Conservation (phyloP, 345 rosid species). For the Gossypium rotundifolium region DNA sequence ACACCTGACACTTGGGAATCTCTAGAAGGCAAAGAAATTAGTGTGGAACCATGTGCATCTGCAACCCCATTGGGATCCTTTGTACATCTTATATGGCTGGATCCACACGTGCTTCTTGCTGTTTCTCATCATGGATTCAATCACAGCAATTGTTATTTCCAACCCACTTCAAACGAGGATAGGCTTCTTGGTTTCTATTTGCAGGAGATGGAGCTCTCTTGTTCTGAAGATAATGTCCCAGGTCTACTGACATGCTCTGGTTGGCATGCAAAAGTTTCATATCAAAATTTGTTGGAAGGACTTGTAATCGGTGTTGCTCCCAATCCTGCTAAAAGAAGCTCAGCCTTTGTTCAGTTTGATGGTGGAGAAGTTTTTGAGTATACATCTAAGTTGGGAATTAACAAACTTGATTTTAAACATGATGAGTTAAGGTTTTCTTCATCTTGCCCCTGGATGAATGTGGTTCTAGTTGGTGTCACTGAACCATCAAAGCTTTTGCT, state of each 20-base stretch:
- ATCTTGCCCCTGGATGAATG: slow-evolving; percentile 73
- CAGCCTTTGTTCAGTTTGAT: slow-evolving; percentile 80
- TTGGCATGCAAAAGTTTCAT: slow-evolving; percentile 55
- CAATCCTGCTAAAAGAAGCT: slow-evolving; percentile 49
- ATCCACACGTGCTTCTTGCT: slow-evolving; percentile 57
- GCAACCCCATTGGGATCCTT: slow-evolving; percentile 53
- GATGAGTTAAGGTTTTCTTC: slow-evolving; percentile 42
- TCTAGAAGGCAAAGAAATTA: slow-evolving; percentile 65
- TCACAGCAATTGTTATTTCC: slow-evolving; percentile 35
- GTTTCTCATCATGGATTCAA: slow-evolving; percentile 53
- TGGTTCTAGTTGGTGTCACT: slow-evolving; percentile 33
- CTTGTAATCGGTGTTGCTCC: slow-evolving; percentile 49
- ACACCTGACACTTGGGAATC: slow-evolving; percentile 63
- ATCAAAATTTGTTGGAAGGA: slow-evolving; percentile 41
- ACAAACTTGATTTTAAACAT: slow-evolving; percentile 32
- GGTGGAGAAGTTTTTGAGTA: slow-evolving; percentile 63
- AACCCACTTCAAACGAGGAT: slow-evolving; percentile 27
- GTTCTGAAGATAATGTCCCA: slow-evolving; percentile 63
- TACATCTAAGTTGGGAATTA: slow-evolving; percentile 38
- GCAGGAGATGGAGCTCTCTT: slow-evolving; percentile 64
- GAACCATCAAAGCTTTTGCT: slow-evolving; percentile 42
- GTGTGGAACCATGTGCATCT: slow-evolving; percentile 47
- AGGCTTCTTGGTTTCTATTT: slow-evolving; percentile 49
- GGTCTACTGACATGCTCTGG: slow-evolving; percentile 62
- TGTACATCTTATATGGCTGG: slow-evolving; percentile 72